Evolutionary conservation across 441 rosid species (phyloP).

Genomic region (Erodium trifolium): DNA sequence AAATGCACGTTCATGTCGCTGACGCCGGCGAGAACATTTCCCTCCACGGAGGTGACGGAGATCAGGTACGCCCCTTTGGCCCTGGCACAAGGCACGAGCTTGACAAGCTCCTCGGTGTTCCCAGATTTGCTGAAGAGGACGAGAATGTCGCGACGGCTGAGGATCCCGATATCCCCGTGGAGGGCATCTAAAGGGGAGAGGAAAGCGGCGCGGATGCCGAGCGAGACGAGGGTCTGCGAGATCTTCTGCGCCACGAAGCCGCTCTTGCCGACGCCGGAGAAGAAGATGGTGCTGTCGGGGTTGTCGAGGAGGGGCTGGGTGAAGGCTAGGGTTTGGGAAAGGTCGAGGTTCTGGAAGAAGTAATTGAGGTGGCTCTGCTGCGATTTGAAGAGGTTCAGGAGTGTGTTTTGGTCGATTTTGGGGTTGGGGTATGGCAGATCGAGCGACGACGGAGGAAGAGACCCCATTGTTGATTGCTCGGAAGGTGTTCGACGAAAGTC

Average conservation of each 20-base stretch:
- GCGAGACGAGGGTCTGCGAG: slow-evolving; percentile 78
- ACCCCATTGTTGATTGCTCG: slow-evolving; percentile 37
- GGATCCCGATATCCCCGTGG: slow-evolving; percentile 84
- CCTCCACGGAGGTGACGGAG: slow-evolving; percentile 63
- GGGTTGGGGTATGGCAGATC: slow-evolving; percentile 21
- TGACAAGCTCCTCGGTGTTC: slow-evolving; percentile 75
- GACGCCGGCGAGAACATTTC: slow-evolving; percentile 49
- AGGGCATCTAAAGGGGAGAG: slow-evolving; percentile 90
- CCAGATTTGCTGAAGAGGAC: slow-evolving; percentile 84
- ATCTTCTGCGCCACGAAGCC: slow-evolving; percentile 91
- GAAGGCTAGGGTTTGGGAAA: slow-evolving; percentile 69
- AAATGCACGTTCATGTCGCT: slow-evolving; percentile 81
- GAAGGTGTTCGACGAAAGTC: not conserved
- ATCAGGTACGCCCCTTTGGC: slow-evolving; percentile 66
- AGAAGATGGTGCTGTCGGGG: slow-evolving; percentile 55
- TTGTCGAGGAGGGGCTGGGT: slow-evolving; percentile 48
- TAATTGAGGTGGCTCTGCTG: slow-evolving; percentile 81
- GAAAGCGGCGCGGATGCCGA: slow-evolving; percentile 64
- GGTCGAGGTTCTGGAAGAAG: slow-evolving; percentile 76
- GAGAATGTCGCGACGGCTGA: slow-evolving; percentile 42
- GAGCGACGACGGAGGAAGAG: slow-evolving; percentile 31
- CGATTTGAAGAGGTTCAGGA: slow-evolving; percentile 67
- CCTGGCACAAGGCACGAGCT: slow-evolving; percentile 75
- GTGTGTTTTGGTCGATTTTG: slow-evolving; percentile 44
- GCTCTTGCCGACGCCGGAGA: slow-evolving; percentile 91